These are phyloP conservation scores for Clavispora carvajalis DNA, from an alignment of 805 yeast species.

Conservation along the genomic window DNA sequence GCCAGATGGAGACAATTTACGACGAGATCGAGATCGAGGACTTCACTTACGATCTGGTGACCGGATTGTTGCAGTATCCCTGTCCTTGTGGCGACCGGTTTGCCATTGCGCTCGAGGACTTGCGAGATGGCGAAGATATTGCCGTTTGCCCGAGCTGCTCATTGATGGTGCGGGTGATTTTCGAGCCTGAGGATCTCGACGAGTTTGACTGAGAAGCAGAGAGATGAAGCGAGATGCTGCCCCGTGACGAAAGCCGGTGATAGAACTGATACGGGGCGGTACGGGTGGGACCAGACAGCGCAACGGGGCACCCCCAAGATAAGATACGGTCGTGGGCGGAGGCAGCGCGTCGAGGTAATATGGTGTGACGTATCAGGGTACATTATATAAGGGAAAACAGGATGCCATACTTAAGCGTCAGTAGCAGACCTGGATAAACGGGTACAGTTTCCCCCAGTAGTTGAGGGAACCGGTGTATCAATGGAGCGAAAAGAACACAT, in stretches of 20 bases:
- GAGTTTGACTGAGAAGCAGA: constrained; percentile 32
- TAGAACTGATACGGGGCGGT: no score
- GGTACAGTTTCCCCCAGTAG: background rate
- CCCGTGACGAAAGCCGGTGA: no score
- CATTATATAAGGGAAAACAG: background rate
- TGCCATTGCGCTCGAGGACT: constrained; percentile 78
- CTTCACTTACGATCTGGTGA: constrained; percentile 81
- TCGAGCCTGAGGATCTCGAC: constrained; percentile 58
- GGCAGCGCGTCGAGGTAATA: background rate
- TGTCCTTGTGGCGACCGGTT: constrained; percentile 98
- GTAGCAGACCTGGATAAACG: background rate
- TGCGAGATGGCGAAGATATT: constrained; percentile 84
- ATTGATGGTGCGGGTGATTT: constrained; percentile 85
- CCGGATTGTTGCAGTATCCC: constrained; percentile 84
- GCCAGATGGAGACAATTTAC: constrained; percentile 57
- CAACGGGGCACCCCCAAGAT: background rate
- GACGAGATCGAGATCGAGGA: constrained; percentile 98
- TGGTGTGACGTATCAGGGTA: background rate
- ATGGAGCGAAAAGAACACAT: no score
- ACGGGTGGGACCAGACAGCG: background rate
- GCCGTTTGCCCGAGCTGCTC: constrained; percentile 98
- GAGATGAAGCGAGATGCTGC: no score
- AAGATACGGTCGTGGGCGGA: background rate
- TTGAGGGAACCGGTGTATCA: background rate
- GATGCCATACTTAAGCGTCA: background rate